Percentiles rank a stretch among this genome's conserved stretches.
Conservation (phyloP, 2,329 filamentous ascomycete genomes). For the Stenocarpella maydis region DNA sequence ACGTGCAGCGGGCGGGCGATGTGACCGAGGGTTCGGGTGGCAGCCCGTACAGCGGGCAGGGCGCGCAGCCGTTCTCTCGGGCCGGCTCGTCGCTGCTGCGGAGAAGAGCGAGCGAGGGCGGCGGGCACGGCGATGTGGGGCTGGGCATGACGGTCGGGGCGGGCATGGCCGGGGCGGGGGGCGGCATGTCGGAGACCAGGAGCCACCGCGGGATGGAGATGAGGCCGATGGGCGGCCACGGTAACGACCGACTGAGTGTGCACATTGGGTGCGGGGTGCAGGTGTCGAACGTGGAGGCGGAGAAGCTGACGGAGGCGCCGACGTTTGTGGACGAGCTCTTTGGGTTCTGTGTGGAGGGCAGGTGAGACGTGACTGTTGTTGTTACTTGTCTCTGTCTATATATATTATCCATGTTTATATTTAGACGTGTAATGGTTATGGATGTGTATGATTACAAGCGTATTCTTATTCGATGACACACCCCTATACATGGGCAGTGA, state of each 20-base stretch:
- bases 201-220: slow-evolving; percentile 39
- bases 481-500: too few species aligned
- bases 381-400: not conserved
- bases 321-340: slow-evolving; percentile 58
- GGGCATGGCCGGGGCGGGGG: not conserved
- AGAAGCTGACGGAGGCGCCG: slow-evolving; percentile 45
- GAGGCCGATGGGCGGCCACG: slow-evolving; percentile 38
- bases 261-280: slow-evolving; percentile 39
- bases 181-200: not conserved
- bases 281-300: slow-evolving; percentile 46
- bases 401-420: not conserved
- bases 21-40: slow-evolving; percentile 38
- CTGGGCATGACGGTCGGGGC: not conserved
- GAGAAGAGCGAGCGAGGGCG: slow-evolving; percentile 31
- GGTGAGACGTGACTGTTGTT: not conserved
- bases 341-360: slow-evolving; percentile 38
- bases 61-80: slow-evolving; percentile 19
- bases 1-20: slow-evolving; percentile 46
- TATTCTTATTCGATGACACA: too few species aligned
- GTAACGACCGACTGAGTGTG: slow-evolving; percentile 33
- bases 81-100: slow-evolving; percentile 23
- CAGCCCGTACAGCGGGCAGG: slow-evolving; percentile 37
- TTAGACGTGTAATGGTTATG: not conserved
- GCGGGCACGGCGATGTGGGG: not conserved
- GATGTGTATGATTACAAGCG: too few species aligned